These are phyloP conservation scores for Colletotrichum melonis DNA, from an alignment of 2,329 filamentous ascomycete species.

Conservation along the genomic window DNA sequence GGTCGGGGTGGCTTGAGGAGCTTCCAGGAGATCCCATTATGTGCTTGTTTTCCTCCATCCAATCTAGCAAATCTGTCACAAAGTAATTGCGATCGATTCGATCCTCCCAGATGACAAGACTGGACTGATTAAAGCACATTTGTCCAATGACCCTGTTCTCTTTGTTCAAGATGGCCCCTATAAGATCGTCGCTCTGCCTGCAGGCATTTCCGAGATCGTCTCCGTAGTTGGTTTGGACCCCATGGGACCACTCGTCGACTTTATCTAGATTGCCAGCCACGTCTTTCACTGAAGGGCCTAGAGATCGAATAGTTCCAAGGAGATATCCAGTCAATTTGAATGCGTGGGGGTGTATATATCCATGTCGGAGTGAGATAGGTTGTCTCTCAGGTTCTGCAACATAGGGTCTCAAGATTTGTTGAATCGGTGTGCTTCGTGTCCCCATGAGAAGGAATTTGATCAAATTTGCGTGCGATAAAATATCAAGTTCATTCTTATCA, in stretches of 20 bases:
- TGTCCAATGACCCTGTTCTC: accelerated
- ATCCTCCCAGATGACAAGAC: background rate
- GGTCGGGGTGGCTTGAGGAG: background rate
- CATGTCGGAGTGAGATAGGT: no score
- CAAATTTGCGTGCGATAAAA: background rate
- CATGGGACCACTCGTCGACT: background rate
- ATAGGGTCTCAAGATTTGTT: background rate
- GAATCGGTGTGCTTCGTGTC: background rate
- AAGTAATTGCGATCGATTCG: accelerated
- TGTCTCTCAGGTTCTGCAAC: background rate
- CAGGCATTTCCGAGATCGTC: background rate
- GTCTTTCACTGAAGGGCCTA: background rate
- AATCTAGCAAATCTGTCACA: background rate
- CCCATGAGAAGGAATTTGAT: background rate
- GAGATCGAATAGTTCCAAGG: background rate
- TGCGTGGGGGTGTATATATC: background rate
- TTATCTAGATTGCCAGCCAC: background rate
- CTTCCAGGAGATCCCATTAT: accelerated
- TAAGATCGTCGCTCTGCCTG: background rate
- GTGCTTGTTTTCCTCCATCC: background rate
- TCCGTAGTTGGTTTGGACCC: background rate
- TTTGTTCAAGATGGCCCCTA: background rate
- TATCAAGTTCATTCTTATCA: background rate
- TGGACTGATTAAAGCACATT: background rate
- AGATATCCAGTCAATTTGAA: background rate